A percentile compares a stretch with the other conserved stretches of the same genome.
These are phyloP conservation scores for Hyphopichia buzzinii DNA, from an alignment of 1,139 yeast genomes.

Conservation along the genomic window DNA sequence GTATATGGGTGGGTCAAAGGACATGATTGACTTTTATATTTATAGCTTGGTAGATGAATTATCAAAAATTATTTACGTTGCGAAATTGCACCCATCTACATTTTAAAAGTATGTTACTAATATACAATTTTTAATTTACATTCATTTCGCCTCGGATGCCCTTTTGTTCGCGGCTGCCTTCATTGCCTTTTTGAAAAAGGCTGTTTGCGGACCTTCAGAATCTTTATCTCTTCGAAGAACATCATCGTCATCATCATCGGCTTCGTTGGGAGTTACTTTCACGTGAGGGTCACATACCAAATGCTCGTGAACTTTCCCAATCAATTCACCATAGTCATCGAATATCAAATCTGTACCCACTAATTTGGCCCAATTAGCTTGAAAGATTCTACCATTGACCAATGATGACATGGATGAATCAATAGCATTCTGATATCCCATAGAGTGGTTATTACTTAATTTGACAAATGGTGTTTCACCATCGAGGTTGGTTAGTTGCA, in stretches of 20 bases:
- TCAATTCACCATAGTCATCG: conserved; percentile 55
- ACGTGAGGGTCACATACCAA: conserved; percentile 29
- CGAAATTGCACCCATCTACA: not conserved
- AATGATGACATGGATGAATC: conserved; percentile 22
- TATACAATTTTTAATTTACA: not conserved
- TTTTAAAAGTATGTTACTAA: not conserved
- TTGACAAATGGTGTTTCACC: conserved; percentile 37
- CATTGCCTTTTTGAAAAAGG: conserved; percentile 29
- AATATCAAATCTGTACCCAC: conserved; percentile 80
- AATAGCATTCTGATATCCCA: conserved; percentile 6
- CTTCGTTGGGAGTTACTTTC: conserved; percentile 19
- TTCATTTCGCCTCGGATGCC: not conserved
- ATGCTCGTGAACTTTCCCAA: conserved; percentile 45
- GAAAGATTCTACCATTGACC: conserved; percentile 52
- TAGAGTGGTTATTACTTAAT: conserved; percentile 25
- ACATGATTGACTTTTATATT: too few species aligned
- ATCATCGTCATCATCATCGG: conserved; percentile 11
- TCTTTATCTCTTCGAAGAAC: conserved; percentile 7
- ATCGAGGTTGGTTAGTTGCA: conserved; percentile 39
- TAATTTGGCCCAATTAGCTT: conserved; percentile 74
- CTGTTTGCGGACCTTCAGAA: conserved; percentile 17
- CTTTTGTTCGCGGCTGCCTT: conserved; percentile 13
- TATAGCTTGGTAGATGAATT: too few species aligned
- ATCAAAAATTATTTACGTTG: not conserved
- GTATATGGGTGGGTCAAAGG: conserved; percentile 27